A percentile compares a stretch with the other conserved stretches of the same genome.
phyloP scores from a whole-genome alignment of 2,329 filamentous ascomycete genomes.

The Lasiodiplodia sp. region DNA sequence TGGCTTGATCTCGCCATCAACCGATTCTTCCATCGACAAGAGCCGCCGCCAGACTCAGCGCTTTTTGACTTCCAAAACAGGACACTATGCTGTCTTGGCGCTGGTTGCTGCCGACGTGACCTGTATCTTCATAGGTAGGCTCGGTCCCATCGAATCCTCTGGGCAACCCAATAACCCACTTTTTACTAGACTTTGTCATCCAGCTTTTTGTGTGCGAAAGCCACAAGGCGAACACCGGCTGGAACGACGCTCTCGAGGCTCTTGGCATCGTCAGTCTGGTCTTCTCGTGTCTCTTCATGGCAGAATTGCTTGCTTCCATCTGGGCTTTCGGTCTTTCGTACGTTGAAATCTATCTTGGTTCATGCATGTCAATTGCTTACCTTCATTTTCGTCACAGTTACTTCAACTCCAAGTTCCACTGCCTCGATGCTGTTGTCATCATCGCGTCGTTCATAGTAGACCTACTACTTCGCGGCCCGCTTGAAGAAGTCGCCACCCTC shows the following conservation, averaged over 20 bases:
- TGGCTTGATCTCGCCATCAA: not conserved
- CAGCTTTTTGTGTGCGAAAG: constrained; percentile 58
- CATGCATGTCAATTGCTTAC: not conserved
- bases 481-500: constrained; percentile 71
- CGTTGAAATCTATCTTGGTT: constrained; percentile 38
- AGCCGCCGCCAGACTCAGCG: constrained; percentile 38
- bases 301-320: constrained; percentile 65
- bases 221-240: constrained; percentile 38
- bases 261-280: constrained; percentile 63
- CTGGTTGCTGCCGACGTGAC: constrained; percentile 60
- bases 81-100: constrained; percentile 58
- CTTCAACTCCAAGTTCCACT: constrained; percentile 61
- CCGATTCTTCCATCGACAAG: constrained; percentile 16
- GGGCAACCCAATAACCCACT: not conserved
- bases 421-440: constrained; percentile 70
- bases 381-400: constrained; percentile 34
- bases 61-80: constrained; percentile 55
- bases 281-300: constrained; percentile 70
- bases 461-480: constrained; percentile 64
- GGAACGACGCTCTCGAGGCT: constrained; percentile 49
- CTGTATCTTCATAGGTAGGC: constrained; percentile 56
- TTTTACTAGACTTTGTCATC: constrained; percentile 55
- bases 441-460: constrained; percentile 68
- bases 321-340: constrained; percentile 69
- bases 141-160: not conserved